Base-by-base conservation (phyloP, 768 basidiomycete genomes). In the Agaricus bisporus region DNA sequence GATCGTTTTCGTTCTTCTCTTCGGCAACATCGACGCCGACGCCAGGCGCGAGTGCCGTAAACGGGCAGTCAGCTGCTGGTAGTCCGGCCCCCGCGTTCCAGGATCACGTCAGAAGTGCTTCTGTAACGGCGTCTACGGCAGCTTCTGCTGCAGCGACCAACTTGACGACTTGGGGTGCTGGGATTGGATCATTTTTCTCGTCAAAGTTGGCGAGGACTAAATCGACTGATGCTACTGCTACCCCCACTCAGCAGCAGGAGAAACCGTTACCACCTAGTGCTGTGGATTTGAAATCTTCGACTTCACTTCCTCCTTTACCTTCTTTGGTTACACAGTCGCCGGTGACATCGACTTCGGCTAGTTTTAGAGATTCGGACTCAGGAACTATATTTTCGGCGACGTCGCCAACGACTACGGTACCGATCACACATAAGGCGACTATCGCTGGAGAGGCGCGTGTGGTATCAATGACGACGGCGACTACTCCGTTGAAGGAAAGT, bases 141-240 rank as follows among this genome's bases (percentile, higher is more conserved):
- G 47, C 58, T 4, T 17, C 54, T 20, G 25, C 18, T 37, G 41
- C 54, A 6, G 49, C 48, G 10, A 39, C 32, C 15, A 51, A 18
- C 8, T 41, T 63, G n/a, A 62, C 68, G 1, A 58, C 64, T 11
- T 72, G 70, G 70, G 56, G 70, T 17, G 56, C 68, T 9, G 67
- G 67, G 1, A 55, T 72, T 43, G 69, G 69, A 7, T 68, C 68
- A 1, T 70, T 69, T 54, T 57, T 72, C 17, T 66, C 64, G 15
- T 61, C 65, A 26, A 66, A 60, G 48, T 32, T 54, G n/a, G 17
- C 45, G 37, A 38, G 45, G 18, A 28, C 45, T 14, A 46, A 29
- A 44, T 54, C 52, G 28, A 41, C 17, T 46, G 52, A 54, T 12
- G 22, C 14, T 44, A 18, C 25, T 12, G 6, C 11, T 38, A 4